Evolutionary conservation across 768 basidiomycete genomes (phyloP).

Genomic region (Termitomyces sp.): DNA sequence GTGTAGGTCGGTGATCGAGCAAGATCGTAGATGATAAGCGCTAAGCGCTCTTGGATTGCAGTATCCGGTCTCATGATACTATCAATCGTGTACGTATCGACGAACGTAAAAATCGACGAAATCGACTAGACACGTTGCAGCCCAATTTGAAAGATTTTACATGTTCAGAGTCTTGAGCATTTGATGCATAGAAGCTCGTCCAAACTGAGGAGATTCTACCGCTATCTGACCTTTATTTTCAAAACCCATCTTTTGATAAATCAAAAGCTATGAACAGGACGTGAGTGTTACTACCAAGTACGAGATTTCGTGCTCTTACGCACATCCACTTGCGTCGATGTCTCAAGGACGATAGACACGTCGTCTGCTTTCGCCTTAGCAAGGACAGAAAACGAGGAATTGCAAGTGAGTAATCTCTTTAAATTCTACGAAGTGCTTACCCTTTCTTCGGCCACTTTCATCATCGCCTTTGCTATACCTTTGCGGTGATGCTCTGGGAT

Average conservation of each 20-base stretch:
- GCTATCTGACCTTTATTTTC: conserved; percentile 12
- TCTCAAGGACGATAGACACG: conserved; percentile 22
- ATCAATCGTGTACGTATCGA: background rate
- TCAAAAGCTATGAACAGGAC: conserved; percentile 4
- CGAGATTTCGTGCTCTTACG: background rate
- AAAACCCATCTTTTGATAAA: conserved; percentile 15
- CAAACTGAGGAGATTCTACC: background rate
- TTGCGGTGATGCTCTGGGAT: conserved; percentile 25
- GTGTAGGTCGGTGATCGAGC: too few species aligned
- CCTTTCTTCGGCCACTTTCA: conserved; percentile 21
- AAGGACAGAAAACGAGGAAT: background rate
- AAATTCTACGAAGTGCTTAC: conserved; percentile 6
- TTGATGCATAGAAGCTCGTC: conserved; percentile 15
- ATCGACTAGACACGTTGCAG: too few species aligned
- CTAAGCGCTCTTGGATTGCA: too few species aligned
- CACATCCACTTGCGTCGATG: conserved; percentile 24
- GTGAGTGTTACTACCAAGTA: background rate
- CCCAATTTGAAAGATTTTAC: too few species aligned
- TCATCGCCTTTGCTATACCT: conserved; percentile 24
- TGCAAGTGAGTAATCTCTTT: background rate
- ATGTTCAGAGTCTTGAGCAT: conserved; percentile 13
- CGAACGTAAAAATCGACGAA: background rate
- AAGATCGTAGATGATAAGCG: too few species aligned
- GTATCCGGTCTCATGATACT: too few species aligned
- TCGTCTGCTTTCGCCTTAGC: conserved; percentile 17